Percentiles rank a stretch among this genome's conserved stretches.
Conservation (phyloP, 2,329 filamentous ascomycete genomes). For the Beauveria pseudobassiana region DNA sequence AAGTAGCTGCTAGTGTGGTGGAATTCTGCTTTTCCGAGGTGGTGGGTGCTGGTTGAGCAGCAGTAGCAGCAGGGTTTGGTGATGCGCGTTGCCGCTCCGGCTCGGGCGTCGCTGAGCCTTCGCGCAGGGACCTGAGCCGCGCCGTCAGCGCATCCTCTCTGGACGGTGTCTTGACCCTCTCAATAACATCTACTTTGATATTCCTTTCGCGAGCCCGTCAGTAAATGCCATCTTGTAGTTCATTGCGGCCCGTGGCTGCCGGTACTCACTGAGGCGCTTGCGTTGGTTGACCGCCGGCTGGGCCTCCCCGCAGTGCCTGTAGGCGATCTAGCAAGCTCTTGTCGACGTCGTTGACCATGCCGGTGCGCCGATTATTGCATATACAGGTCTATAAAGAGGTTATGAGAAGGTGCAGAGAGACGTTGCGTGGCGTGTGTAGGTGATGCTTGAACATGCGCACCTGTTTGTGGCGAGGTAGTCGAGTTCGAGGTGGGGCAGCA, state of each 20-base stretch:
- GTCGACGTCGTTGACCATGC: constrained; percentile 33
- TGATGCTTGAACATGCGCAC: not conserved
- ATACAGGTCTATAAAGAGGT: not conserved
- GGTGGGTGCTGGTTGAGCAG: not conserved
- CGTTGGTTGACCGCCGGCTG: constrained; percentile 30
- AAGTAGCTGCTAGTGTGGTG: not conserved
- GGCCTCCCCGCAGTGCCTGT: constrained; percentile 41
- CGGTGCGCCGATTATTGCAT: not conserved
- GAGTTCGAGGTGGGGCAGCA: constrained; percentile 1
- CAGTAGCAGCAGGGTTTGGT: not conserved
- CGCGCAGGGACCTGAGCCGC: constrained; percentile 44
- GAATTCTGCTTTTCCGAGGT: not conserved
- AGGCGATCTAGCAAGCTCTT: constrained; percentile 45
- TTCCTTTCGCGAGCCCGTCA: constrained; percentile 13
- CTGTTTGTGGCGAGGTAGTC: not conserved
- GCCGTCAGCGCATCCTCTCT: constrained; percentile 45
- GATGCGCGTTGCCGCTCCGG: constrained; percentile 11
- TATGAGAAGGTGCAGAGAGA: not conserved
- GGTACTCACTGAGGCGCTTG: constrained; percentile 22
- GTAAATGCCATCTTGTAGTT: not conserved
- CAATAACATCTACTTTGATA: constrained; percentile 30
- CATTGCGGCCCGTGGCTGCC: too few species aligned
- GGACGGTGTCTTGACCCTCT: constrained; percentile 34
- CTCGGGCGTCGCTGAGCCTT: constrained; percentile 23
- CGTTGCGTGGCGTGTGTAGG: not conserved